phyloP scores from a whole-genome alignment of 2,329 filamentous ascomycete genomes.

The Aspergillus fijiensis region DNA sequence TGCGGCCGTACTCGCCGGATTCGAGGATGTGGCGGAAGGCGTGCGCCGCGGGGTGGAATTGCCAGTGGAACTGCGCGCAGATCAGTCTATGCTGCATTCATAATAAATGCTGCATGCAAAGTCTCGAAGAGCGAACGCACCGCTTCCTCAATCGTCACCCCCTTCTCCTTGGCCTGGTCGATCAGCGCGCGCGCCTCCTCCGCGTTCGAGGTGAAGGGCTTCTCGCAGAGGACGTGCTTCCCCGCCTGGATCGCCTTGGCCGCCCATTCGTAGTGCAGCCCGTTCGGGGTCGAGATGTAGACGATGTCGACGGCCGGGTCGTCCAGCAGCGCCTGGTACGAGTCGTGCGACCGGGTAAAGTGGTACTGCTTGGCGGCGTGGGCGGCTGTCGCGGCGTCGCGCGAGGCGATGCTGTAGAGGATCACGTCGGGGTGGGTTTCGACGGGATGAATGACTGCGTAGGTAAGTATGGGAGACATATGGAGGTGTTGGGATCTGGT shows the following conservation, averaged over 20 bases:
- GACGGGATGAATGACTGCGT: conserved; percentile 40
- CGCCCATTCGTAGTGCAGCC: conserved; percentile 47
- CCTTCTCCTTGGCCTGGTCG: conserved; percentile 7
- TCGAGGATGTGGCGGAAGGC: conserved; percentile 44
- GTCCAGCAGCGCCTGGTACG: conserved; percentile 27
- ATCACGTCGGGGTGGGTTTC: conserved; percentile 55
- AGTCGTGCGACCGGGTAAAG: conserved; percentile 38
- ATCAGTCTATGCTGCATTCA: too few relatives aligned
- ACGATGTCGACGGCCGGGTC: conserved; percentile 40
- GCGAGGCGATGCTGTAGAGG: conserved; percentile 53
- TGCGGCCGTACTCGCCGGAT: conserved; percentile 32
- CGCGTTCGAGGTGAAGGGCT: conserved; percentile 49
- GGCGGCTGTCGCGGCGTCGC: conserved; percentile 48
- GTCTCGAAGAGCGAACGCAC: not conserved
- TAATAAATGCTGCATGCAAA: too few relatives aligned
- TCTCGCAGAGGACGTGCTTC: conserved; percentile 57
- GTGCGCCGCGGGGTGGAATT: conserved; percentile 50
- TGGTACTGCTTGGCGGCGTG: conserved; percentile 52
- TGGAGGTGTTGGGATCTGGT: not conserved
- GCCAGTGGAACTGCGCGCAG: conserved; percentile 40
- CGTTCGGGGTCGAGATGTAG: conserved; percentile 49
- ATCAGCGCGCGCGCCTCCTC: conserved; percentile 48
- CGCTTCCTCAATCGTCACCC: not conserved
- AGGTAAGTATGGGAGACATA: not conserved
- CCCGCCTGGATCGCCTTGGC: conserved; percentile 48